Conservation (phyloP, 2,329 filamentous ascomycete genomes). For the Aspergillus floridensis region DNA sequence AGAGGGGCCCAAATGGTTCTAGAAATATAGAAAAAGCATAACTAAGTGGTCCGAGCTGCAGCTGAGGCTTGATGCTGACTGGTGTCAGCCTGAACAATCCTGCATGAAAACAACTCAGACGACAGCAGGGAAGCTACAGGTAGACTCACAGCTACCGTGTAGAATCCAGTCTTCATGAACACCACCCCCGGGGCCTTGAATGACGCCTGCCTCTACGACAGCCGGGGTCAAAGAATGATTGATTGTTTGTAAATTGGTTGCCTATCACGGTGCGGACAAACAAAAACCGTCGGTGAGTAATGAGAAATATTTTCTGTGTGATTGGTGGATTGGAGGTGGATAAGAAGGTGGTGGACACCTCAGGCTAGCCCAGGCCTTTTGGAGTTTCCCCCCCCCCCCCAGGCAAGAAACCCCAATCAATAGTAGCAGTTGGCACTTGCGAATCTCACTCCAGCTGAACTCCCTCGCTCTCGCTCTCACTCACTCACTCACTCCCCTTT, state of each 20-base stretch:
- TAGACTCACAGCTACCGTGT: conserved; percentile 7
- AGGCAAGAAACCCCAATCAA: neutral
- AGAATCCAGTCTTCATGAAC: neutral
- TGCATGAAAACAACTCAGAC: neutral
- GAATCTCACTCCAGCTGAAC: too few species aligned
- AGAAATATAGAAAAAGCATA: too few species aligned
- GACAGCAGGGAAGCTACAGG: neutral
- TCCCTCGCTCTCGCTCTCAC: too few species aligned
- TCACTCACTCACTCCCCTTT: neutral
- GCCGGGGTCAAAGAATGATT: too few species aligned
- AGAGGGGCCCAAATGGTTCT: too few species aligned
- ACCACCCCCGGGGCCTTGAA: neutral
- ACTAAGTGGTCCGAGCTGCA: too few species aligned
- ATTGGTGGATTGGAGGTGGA: neutral
- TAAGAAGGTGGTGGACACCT: neutral
- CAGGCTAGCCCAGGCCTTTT: neutral
- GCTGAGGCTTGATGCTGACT: too few species aligned
- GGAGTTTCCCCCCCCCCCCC: too few species aligned
- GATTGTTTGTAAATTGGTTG: too few species aligned
- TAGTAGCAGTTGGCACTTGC: too few species aligned
- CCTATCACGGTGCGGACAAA: neutral
- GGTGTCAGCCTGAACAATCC: too few species aligned
- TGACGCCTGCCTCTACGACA: too few species aligned
- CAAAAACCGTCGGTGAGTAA: neutral
- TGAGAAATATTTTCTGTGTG: neutral